Evolutionary conservation across 1,284 basidiomycete species (phyloP).

Genomic region (Psilocybe mexicana): DNA sequence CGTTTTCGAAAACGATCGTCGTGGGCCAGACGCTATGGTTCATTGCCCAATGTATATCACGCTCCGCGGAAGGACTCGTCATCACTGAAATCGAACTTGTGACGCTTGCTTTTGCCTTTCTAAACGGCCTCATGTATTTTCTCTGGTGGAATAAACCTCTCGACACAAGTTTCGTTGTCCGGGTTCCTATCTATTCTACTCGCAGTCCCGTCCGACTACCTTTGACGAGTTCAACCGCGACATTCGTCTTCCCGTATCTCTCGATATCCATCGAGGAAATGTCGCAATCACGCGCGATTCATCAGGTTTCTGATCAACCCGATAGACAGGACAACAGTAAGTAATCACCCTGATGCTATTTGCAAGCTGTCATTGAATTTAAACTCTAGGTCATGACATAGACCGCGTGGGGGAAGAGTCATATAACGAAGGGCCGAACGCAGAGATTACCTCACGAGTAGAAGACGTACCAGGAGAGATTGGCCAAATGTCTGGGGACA

Average conservation of each 20-base stretch:
- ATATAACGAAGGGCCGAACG: no score
- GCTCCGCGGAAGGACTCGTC: slow-evolving; percentile 17
- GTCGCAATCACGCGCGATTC: not conserved
- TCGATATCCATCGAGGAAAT: not conserved
- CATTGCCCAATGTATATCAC: slow-evolving; percentile 27
- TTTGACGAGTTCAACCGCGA: not conserved
- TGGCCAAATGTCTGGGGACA: no score
- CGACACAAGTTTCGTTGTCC: slow-evolving; percentile 21
- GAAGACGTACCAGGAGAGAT: no score
- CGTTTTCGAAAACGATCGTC: slow-evolving; percentile 31
- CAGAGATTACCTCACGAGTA: no score
- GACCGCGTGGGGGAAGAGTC: no score
- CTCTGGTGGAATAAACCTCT: slow-evolving; percentile 40
- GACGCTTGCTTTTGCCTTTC: slow-evolving; percentile 28
- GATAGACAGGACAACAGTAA: no score
- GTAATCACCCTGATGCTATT: no score
- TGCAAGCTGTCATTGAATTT: no score
- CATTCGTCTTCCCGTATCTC: not conserved
- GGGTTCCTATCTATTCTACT: not conserved
- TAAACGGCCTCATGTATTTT: slow-evolving; percentile 27
- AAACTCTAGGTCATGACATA: no score
- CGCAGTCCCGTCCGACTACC: not conserved
- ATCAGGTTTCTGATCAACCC: not conserved
- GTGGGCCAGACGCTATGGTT: slow-evolving; percentile 34
- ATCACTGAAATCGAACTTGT: slow-evolving; percentile 33